Conservation (phyloP, 352 stramenopile species). For the Phytophthora rubi region DNA sequence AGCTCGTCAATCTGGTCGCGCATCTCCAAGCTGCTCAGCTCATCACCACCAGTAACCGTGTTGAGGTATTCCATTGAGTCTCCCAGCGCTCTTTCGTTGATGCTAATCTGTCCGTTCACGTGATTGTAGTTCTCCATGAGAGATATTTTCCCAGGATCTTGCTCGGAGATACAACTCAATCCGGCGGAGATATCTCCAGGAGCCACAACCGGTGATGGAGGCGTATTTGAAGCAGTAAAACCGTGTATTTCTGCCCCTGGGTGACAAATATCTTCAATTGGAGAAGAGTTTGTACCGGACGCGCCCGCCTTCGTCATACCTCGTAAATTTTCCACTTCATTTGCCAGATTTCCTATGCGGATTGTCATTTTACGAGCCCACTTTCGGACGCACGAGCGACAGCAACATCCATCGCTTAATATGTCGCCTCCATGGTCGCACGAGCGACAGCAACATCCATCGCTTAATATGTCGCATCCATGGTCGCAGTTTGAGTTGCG, state of each 20-base stretch:
- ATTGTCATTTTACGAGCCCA: slow-evolving; percentile 6
- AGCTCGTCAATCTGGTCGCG: slow-evolving; percentile 44
- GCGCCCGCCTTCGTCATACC: background rate
- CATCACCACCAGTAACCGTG: slow-evolving; percentile 26
- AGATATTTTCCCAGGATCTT: slow-evolving; percentile 4
- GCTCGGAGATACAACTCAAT: slow-evolving; percentile 1
- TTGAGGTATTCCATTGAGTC: slow-evolving; percentile 30
- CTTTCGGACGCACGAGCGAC: slow-evolving; percentile 10
- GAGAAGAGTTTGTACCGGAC: background rate
- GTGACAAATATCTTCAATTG: background rate
- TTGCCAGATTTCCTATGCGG: background rate
- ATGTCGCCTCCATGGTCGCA: slow-evolving; percentile 2
- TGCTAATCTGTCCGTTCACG: slow-evolving; percentile 36
- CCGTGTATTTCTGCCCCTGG: no score
- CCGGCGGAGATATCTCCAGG: no score
- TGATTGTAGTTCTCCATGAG: slow-evolving; percentile 31
- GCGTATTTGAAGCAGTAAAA: background rate
- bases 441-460: slow-evolving; percentile 15
- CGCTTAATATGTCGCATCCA: slow-evolving; percentile 6
- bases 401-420: slow-evolving; percentile 13
- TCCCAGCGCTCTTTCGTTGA: slow-evolving; percentile 40
- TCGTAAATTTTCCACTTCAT: background rate
- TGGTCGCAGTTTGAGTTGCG: background rate
- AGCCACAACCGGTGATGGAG: background rate
- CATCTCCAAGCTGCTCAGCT: slow-evolving; percentile 23